Base-by-base conservation (phyloP, 2,329 filamentous ascomycete genomes). In the Fusarium lateritium region DNA sequence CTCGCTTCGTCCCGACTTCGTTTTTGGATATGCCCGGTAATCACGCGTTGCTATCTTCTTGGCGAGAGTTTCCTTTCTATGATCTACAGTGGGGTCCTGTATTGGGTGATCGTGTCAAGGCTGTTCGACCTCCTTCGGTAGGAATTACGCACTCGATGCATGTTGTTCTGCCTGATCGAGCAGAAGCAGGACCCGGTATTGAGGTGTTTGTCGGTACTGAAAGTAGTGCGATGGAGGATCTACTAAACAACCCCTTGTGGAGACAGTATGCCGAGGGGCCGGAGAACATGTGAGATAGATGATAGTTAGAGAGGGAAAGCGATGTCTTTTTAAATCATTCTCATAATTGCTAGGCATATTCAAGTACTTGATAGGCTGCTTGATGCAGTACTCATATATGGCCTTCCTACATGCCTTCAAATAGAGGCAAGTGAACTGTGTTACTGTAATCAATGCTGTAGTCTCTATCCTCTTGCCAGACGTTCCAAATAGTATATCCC, bases 61-160 rank as follows among this genome's bases (percentile, higher is more conserved):
- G 60, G 60, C 56, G 60, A 36, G 60, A 63, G 21, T 63, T 63
- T 19, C 43, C 50, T 0, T 63, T 63, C 10, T 63, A 63, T n/a
- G 38, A 63, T 5, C 46, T 63, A 3, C 53, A 57, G n/a, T 63
- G 60, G 60, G 60, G 60, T 3, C 33, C 58, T n/a, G 58, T 26
- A 0, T 15, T 63, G 3, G 60, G 60, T 1, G 33, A 7, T 2
- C 28, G 6, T 2, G 43, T 63, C 2, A 45, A 63, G 3, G 60
- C 60, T 7, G 21, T 63, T 31, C 43, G 60, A 14, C 49, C 59
- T 1, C 60, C 60, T 0, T 57, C 40, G 3, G 51, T 34, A 3
- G 60, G 60, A 31, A 40, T 63, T 6, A 63, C 58, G 33, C 60
- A 63, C 10, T 49, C 58, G 0, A 63, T 63, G 60, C 60, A 63